Base-by-base conservation (phyloP, 2,329 filamentous ascomycete species). In the Stromatinia cepivora region DNA sequence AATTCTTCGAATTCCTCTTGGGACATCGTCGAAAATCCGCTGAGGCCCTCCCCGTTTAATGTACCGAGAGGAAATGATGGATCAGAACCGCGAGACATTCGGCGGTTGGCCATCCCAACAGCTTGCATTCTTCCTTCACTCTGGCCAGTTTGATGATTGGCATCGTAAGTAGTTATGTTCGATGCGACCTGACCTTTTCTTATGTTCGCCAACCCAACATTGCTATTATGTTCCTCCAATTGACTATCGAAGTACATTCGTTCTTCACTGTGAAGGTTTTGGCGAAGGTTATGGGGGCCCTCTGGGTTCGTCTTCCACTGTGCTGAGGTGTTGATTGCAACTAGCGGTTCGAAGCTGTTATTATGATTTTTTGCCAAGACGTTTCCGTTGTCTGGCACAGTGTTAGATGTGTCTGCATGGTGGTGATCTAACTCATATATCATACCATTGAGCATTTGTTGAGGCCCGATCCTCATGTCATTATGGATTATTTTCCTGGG, bases 401-500 rank as follows among this genome's bases (percentile, higher is more conserved):
- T 28, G 10, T 28, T 17, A 28, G 25, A 53, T 53, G 25, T 28
- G 50, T 28, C 25, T 53, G 13, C n/a, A 17, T 25, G 50, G 25
- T 28, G 50, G 10, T 28, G n/a, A 15, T 25, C 22, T 10, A 28
- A 13, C 15, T 28, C 4, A 10, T 8, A 25, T 7, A 31, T 28
- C 11, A 17, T 53, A 17, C 6, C 50, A 53, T 53, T 17, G 11
- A 31, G 8, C 13, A 3, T 8, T 28, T 7, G 13, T 28, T 53
- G 11, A 7, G n/a, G 4, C n/a, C 15, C 56, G 13, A 15, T 7
- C 0, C 0, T 20, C 0, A n/a, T n/a, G 2, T 6, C 1, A 42
- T 42, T 42, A 17, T 42, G 39, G 39, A 42, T 17, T 10, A 15
- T 42, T 15, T 42, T 17, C 39, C 15, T 15, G 15, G 39, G 13